phyloP scores from a whole-genome alignment of 2,329 filamentous ascomycete species.

The Cercospora berteroae region DNA sequence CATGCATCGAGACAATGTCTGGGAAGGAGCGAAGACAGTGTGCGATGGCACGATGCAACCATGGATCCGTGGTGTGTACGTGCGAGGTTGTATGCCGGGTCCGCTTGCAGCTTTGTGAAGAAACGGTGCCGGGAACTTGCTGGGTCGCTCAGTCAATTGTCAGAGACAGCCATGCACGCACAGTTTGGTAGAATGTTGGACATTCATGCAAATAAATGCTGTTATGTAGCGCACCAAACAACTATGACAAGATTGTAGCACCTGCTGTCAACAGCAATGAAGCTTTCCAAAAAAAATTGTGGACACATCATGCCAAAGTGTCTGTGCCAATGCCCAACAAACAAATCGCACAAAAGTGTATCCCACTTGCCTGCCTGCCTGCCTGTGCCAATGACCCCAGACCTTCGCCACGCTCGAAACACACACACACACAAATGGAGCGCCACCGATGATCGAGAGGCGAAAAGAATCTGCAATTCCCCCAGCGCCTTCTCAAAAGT shows the following conservation, averaged over 20 bases:
- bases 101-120: background rate
- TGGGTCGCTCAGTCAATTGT: background rate
- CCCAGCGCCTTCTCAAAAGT: background rate
- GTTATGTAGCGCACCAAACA: background rate
- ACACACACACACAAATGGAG: background rate
- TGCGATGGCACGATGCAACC: background rate
- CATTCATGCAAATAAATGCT: background rate
- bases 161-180: background rate
- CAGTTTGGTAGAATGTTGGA: background rate
- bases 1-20: background rate
- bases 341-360: background rate
- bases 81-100: background rate
- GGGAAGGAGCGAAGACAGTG: background rate
- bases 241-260: background rate
- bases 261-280: slow-evolving; percentile 7
- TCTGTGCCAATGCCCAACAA: background rate
- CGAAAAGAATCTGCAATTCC: background rate
- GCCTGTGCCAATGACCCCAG: slow-evolving; percentile 4
- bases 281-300: background rate
- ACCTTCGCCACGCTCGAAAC: slow-evolving; percentile 3
- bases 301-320: background rate
- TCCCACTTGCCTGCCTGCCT: background rate
- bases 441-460: background rate
- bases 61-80: background rate
- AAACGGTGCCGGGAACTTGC: background rate